Base-by-base conservation (phyloP, 2,329 filamentous ascomycete species). In the Clarireedia homoeocarpa region DNA sequence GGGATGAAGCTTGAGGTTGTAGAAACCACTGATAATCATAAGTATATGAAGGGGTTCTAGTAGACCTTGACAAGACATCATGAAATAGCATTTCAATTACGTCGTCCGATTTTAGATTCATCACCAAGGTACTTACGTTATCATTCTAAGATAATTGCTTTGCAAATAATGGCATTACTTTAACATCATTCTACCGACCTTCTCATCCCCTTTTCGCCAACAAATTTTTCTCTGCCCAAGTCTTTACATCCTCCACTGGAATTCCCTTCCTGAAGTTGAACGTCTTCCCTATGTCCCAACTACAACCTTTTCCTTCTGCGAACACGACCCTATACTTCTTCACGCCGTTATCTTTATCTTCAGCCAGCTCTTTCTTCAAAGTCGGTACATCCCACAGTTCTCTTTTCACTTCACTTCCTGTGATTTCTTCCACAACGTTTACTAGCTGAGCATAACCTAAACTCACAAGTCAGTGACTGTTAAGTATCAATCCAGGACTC, bases 291-390 rank as follows among this genome's bases (percentile, higher is more conserved):
- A 73, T 70, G 6, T 77, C 74, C 84, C 84, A 88, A 40, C 75
- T 75, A 5, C 85, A 77, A 0, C 84, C 84, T 6, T 68, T 71
- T 0, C 80, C 81, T 54, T 77, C 71, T 1, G 76, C 81, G 72
- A 87, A 87, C 0, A 83, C 77, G 59, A 78, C 71, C 23, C 80
- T 72, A 68, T 88, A 88, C 70, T 81, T 85, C 62, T 75, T 73
- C 64, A 85, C 72, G 2, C 65, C 65, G 62, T 80, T 74, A 0
- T 69, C 70, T 47, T 70, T 63, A 0, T 72, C 69, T 23, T 76
- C 56, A 40, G 71, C 73, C 77, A 81, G 82, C 23, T 77, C 65
- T 65, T 80, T 77, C 20, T 40, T 26, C 23, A 17, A 15, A 9
- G 1, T 20, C 17, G 4, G 1, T 9, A 40, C n/a, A 27, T 27